Evolutionary conservation across 352 stramenopile species (phyloP).

Genomic region (Saprolegnia parasitica): DNA sequence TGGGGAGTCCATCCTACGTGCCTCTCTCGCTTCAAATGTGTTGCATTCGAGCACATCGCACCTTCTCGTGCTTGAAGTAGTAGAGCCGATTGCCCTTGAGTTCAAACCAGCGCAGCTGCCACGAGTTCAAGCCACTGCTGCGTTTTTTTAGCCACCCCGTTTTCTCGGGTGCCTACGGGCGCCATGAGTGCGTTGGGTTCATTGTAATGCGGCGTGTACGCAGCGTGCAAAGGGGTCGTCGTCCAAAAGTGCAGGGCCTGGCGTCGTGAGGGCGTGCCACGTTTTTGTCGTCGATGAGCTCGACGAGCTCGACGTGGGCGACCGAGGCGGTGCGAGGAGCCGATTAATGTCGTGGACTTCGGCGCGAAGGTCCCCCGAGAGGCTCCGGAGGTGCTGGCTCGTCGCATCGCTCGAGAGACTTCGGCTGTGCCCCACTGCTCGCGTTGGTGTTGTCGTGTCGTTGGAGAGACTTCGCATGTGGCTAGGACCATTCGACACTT

Average conservation of each 20-base stretch:
- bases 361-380: slow-evolving; percentile 10
- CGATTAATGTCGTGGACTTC: neutral
- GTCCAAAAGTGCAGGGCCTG: slow-evolving; percentile 2
- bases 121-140: slow-evolving; percentile 60
- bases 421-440: neutral
- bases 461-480: slow-evolving; percentile 18
- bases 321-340: neutral
- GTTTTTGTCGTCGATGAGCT: slow-evolving; percentile 16
- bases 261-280: slow-evolving; percentile 11
- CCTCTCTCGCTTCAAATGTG: neutral
- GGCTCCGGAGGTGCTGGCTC: neutral
- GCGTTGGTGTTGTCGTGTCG: neutral
- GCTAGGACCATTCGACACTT: neutral
- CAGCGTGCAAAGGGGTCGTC: slow-evolving; percentile 28
- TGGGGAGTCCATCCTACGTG: slow-evolving; percentile 50
- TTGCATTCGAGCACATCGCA: neutral
- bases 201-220: slow-evolving; percentile 20
- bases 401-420: neutral
- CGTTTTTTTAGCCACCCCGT: slow-evolving; percentile 79
- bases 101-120: slow-evolving; percentile 76
- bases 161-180: slow-evolving; percentile 43
- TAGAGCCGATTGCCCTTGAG: slow-evolving; percentile 75
- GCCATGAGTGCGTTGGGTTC: slow-evolving; percentile 38
- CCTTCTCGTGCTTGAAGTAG: slow-evolving; percentile 66
- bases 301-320: neutral